Base-by-base conservation (phyloP, 176 grass and related monocot species). In the Oropetium thomaeum region DNA sequence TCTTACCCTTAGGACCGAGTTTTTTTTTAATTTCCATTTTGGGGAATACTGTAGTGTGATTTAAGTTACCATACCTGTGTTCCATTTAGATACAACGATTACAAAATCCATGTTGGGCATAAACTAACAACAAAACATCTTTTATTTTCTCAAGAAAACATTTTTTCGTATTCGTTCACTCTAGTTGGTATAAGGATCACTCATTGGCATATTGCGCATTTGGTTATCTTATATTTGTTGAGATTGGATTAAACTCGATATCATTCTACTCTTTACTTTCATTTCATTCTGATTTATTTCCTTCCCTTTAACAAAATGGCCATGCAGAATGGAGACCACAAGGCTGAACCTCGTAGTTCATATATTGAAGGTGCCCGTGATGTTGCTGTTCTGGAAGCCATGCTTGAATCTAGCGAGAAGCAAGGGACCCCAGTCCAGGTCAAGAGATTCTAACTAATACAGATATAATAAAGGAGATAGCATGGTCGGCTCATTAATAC, bases 371-470 rank as follows among this genome's bases (percentile, higher is more conserved):
- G 91, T 23, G 95, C 87, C 2, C 79, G 89, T 63, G 95, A 98
- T 61, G 89, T 98, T 29, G 95, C 91, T 3, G 91, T 98, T 83
- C 79, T 94, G 73, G 91, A 98, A 87, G 91, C 91, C 43, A 98
- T 98, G 95, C 87, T 94, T 10, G 88, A 90, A 69, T 98, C 95
- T 43, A 91, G 95, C 19, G 65, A 22, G 5, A 90, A 94, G 37
- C 82, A 94, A 86, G 91, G 91, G 63, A 52, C 75, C 28, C 62
- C n/a, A 0, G 82, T 98, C 43, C 86, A 78, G 59, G 95, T 98
- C 40, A 93, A 92, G 67, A 94, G 57, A 77, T 91, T 92, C 17
- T 88, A 35, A 93, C 27, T 34, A 6, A 68, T 42, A n/a, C 20
- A 49, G 28, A 77, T 38, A 22, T 47, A 26, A 8, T 6, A 38